Percentiles rank a stretch among this genome's conserved stretches.
Conservation (phyloP, 1,139 yeast genomes). For the Nadsonia starkeyi-henricii region DNA sequence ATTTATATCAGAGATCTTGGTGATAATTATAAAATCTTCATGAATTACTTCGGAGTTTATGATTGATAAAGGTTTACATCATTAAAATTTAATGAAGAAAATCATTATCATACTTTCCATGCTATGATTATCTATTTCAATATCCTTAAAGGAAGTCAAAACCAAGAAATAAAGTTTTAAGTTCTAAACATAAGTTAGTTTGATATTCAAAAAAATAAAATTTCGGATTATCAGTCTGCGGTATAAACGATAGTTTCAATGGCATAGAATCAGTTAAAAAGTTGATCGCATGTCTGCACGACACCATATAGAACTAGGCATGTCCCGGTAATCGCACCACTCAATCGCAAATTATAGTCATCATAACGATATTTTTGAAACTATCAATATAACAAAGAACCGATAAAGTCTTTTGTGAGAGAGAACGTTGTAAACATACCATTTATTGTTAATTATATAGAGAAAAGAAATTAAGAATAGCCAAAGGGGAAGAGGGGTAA, state of each 20-base stretch:
- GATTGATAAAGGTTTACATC: conserved; percentile 6
- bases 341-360: not conserved
- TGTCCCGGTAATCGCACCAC: not conserved
- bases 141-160: not conserved
- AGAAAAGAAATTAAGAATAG: not conserved
- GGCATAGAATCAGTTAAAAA: not conserved
- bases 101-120: not conserved
- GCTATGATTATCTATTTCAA: not conserved
- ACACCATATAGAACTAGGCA: not conserved
- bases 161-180: not conserved
- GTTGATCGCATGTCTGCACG: not conserved
- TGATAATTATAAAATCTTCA: conserved; percentile 7
- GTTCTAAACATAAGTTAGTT: not conserved
- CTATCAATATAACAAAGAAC: no score
- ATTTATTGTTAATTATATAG: not conserved
- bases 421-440: not conserved
- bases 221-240: conserved; percentile 1
- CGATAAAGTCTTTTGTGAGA: no score
- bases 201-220: not conserved
- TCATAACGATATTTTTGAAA: not conserved
- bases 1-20: conserved; percentile 6
- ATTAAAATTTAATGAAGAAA: conserved; percentile 2
- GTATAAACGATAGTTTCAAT: no score
- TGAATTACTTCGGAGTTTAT: conserved; percentile 3
- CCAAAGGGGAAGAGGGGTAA: no score